Evolutionary conservation across 2,329 filamentous ascomycete species (phyloP).

Genomic region (Mollisiaceae sp.): DNA sequence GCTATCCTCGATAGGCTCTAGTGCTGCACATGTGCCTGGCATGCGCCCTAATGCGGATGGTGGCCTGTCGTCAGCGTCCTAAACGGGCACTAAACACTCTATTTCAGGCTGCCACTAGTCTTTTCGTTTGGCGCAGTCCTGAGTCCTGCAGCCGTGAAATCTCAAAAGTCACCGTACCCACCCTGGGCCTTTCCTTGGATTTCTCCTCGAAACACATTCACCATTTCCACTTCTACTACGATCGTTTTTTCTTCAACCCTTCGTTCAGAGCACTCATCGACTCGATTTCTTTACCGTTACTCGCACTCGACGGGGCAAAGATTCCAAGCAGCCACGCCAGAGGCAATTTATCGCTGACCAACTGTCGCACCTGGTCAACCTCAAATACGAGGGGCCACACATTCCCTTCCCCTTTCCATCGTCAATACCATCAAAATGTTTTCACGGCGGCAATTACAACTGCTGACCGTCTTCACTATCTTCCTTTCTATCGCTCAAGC

Average conservation of each 20-base stretch:
- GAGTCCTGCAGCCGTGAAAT: not conserved
- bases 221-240: not conserved
- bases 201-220: not conserved
- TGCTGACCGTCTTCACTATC: constrained; percentile 34
- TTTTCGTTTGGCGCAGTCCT: not conserved
- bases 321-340: constrained; percentile 6
- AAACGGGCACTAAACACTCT: constrained; percentile 1
- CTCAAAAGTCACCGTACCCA: not conserved
- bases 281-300: not conserved
- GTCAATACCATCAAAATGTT: constrained; percentile 33
- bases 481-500: constrained; percentile 36
- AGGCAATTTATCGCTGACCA: constrained; percentile 9
- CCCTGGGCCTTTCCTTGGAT: not conserved
- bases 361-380: constrained; percentile 6
- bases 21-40: not conserved
- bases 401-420: constrained; percentile 8
- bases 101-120: constrained; percentile 6
- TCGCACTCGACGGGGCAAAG: not conserved
- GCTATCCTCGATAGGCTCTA: not conserved
- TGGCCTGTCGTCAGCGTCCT: not conserved
- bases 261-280: not conserved
- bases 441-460: constrained; percentile 29
- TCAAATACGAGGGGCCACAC: not conserved
- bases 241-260: not conserved
- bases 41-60: not conserved